Evolutionary conservation across 768 basidiomycete species (phyloP).

Genomic region (Mycena capillaripes): DNA sequence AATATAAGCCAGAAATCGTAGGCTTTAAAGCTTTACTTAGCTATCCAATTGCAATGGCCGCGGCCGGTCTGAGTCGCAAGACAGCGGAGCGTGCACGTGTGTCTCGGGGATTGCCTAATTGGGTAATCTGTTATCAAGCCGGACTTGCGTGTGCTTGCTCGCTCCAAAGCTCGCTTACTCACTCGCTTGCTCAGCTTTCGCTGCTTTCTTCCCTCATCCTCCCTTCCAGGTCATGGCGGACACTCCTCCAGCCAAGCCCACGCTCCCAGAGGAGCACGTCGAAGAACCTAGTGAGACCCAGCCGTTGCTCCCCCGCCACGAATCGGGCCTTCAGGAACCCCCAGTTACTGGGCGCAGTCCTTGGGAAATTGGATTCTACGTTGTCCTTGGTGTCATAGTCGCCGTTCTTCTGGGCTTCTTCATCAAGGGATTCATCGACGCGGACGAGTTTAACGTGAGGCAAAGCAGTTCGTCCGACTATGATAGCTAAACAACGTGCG

Average conservation of each 20-base stretch:
- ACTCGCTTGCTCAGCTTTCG: constrained; percentile 14
- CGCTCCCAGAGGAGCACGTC: not conserved
- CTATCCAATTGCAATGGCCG: not conserved
- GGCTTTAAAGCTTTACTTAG: not conserved
- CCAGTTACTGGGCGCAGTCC: constrained; percentile 1
- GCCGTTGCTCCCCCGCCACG: constrained; percentile 21
- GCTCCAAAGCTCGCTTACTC: no score
- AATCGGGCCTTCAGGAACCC: constrained; percentile 1
- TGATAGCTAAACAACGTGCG: not conserved
- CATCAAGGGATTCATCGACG: constrained; percentile 79
- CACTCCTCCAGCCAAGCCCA: constrained; percentile 10
- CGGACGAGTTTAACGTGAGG: constrained; percentile 73
- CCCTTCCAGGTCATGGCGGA: constrained; percentile 21
- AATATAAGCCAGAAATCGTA: not conserved
- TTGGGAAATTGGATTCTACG: constrained; percentile 39
- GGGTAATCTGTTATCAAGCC: no score
- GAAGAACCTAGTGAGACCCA: not conserved
- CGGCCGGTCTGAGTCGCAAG: not conserved
- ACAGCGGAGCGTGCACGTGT: no score
- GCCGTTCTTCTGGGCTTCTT: constrained; percentile 62
- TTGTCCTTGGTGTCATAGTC: constrained; percentile 51
- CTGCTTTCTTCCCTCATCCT: not conserved
- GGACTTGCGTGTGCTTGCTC: not conserved
- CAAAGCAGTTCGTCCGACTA: not conserved
- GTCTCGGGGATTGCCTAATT: not conserved